Evolutionary conservation across 495 filamentous ascomycete species (phyloP), one percentile per base, ranked within the genome.

Genomic region (Penicillium pancosmium): DNA sequence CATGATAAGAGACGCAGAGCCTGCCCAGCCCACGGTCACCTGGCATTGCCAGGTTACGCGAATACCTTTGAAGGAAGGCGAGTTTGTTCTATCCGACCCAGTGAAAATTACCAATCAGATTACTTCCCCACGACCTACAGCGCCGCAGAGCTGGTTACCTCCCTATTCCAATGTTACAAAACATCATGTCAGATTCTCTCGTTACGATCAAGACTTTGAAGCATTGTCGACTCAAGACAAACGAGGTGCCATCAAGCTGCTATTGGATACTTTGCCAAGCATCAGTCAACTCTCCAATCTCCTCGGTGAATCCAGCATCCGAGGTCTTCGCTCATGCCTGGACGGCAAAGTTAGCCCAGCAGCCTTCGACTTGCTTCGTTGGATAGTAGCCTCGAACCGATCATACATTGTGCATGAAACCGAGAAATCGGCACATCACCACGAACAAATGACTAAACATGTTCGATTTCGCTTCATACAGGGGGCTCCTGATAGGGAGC

Each of bases 331-430:
- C 23, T 72, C 75, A 23, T 72, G 74, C 11, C 95, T 91, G 89
- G 66, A 72, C 1, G 76, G 84, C 0, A 77, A 79, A 15, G 80
- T 96, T 11, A 83, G 85, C 2, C 88, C 86, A 4, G 78, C 89
- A 7, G 85, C 89, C 2, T 68, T 91, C 5, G 83, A 85, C 27
- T 66, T 95, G 6, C 77, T 97, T 16, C 82, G 89, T 56, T 97
- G 93, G 93, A 90, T 98, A 59, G 86, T 98, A 53, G 90, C 91
- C 2, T 96, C 92, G 0, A 96, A 96, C 65, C 79, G 91, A 38
- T 94, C 93, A 2, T 93, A 86, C 61, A 96, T 98, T 54, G 78
- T 91, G 48, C 86, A 92, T 61, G 82, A 89, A 44, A 81, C 86
- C 57, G 74, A 77, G 16, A 54, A 78, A 18, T 63, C 63, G 12